Percentiles rank a stretch among this genome's conserved stretches.
phyloP scores from a whole-genome alignment of 2,329 filamentous ascomycete genomes.

The Monosporascus sp. region DNA sequence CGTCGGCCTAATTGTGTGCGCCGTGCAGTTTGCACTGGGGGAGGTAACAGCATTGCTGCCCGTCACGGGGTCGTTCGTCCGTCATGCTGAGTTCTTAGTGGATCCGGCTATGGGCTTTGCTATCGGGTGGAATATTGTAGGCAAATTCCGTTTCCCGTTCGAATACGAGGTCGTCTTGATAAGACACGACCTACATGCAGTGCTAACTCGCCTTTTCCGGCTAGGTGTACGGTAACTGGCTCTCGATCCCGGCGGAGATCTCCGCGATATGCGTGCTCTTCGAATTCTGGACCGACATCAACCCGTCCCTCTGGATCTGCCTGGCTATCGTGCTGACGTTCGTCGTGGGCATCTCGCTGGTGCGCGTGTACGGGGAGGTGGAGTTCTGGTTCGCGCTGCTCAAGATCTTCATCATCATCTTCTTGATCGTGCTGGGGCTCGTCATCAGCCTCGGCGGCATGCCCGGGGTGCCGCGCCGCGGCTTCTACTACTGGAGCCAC shows the following conservation, averaged over 20 bases:
- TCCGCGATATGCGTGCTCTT: constrained; percentile 58
- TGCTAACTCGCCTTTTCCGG: not conserved
- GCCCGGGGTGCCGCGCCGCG: constrained; percentile 51
- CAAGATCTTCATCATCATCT: constrained; percentile 57
- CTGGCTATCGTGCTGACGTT: constrained; percentile 48
- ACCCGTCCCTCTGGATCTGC: constrained; percentile 45
- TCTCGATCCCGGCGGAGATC: constrained; percentile 55
- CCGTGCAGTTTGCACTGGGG: constrained; percentile 54
- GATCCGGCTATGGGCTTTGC: constrained; percentile 56
- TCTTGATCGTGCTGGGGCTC: constrained; percentile 56
- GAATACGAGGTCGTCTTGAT: too few species aligned
- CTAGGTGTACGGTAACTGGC: constrained; percentile 45
- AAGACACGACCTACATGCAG: not conserved
- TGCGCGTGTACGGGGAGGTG: constrained; percentile 57
- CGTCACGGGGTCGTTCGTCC: constrained; percentile 58
- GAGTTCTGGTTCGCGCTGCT: constrained; percentile 48
- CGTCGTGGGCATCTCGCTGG: constrained; percentile 51
- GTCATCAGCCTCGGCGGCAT: constrained; percentile 59
- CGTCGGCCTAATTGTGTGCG: constrained; percentile 50
- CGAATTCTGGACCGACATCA: constrained; percentile 57
- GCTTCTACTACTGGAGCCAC: constrained; percentile 65
- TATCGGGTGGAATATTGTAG: constrained; percentile 43
- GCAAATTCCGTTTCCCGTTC: not conserved
- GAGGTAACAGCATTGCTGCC: constrained; percentile 57
- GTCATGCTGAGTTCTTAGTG: constrained; percentile 55